phyloP scores from a whole-genome alignment of 1,139 yeast genomes.

The Candida gigantensis region DNA sequence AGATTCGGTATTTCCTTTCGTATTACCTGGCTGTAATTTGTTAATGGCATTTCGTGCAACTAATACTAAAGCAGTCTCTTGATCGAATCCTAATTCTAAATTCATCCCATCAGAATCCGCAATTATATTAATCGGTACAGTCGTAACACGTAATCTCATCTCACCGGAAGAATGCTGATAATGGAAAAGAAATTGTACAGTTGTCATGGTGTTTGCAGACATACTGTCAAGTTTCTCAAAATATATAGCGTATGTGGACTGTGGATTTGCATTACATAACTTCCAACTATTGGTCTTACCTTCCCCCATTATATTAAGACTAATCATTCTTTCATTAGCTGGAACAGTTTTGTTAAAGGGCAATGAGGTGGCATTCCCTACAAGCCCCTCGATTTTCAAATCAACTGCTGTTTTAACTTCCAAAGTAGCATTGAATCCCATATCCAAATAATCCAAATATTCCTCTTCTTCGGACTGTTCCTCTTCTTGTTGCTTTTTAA shows the following conservation, averaged over 20 bases:
- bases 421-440: conserved; percentile 60
- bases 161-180: conserved; percentile 63
- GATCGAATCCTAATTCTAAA: conserved; percentile 56
- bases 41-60: conserved; percentile 55
- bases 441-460: conserved; percentile 35
- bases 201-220: conserved; percentile 25
- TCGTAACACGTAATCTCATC: conserved; percentile 51
- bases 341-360: conserved; percentile 27
- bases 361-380: conserved; percentile 57
- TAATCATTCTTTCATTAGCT: conserved; percentile 23
- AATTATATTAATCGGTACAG: conserved; percentile 43
- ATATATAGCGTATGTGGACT: conserved; percentile 58
- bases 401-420: conserved; percentile 54
- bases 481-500: conserved; percentile 34
- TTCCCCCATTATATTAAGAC: conserved; percentile 43
- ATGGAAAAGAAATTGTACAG: conserved; percentile 72
- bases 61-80: conserved; percentile 68
- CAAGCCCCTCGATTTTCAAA: conserved; percentile 54
- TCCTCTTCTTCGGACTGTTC: conserved; percentile 29
- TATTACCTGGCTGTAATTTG: conserved; percentile 36
- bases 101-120: conserved; percentile 45
- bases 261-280: conserved; percentile 54
- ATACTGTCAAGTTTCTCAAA: conserved; percentile 52
- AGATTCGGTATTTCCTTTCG: conserved; percentile 22
- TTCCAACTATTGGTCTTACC: conserved; percentile 65